Percentiles rank a stretch among this genome's conserved stretches.
phyloP scores from a whole-genome alignment of 345 rosid species.

The Isatis tinctoria region DNA sequence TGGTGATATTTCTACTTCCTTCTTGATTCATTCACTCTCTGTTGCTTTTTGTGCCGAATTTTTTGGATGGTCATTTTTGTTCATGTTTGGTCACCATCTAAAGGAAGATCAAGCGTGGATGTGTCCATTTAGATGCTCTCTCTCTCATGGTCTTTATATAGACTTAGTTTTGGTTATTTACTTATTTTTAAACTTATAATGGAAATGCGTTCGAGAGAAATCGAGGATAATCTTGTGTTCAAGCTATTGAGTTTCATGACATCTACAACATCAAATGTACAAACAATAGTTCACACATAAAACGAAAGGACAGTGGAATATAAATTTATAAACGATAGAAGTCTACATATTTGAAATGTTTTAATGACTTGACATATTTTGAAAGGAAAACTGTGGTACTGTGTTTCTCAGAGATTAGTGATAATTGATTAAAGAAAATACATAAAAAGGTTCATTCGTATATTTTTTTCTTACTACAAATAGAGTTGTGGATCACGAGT shows the following conservation, averaged over 20 bases:
- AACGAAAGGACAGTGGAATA: not conserved
- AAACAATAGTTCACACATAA: not conserved
- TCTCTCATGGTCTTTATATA: no score
- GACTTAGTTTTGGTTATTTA: no score
- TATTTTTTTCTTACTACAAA: not conserved
- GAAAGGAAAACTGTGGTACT: not conserved
- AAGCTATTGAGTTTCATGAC: not conserved
- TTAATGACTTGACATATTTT: not conserved
- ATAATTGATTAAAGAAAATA: not conserved
- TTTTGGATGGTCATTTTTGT: no score
- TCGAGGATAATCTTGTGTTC: not conserved
- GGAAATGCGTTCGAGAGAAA: not conserved
- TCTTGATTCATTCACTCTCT: no score
- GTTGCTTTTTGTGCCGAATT: no score
- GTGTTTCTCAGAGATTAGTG: not conserved
- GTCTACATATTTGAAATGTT: not conserved
- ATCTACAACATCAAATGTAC: not conserved
- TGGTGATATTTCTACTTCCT: no score
- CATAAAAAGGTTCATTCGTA: not conserved
- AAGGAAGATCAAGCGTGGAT: no score
- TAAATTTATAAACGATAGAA: not conserved
- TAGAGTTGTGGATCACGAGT: not conserved
- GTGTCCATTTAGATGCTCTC: no score
- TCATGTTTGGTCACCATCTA: no score
- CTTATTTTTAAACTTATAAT: no score